Conservation (phyloP, 176 grass and related monocot genomes). For the Aegilops sharonensis region DNA sequence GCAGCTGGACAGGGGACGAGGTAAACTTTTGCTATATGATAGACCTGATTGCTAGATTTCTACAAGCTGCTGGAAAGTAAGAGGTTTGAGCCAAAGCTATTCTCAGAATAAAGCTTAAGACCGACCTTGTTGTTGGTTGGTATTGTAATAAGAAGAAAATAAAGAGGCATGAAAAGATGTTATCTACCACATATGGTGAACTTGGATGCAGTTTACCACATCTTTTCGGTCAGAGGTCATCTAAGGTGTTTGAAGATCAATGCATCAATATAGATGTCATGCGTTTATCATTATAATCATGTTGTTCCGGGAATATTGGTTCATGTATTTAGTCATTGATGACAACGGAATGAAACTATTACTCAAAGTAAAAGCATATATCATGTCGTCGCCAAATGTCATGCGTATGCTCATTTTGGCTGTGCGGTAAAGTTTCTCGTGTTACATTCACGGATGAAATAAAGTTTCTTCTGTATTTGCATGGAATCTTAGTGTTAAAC, state of each 20-base stretch:
- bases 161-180: not conserved
- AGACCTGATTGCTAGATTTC: not conserved
- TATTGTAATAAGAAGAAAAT: slow-evolving; percentile 16
- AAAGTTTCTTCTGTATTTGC: not conserved
- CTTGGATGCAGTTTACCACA: not conserved
- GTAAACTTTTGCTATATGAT: not conserved
- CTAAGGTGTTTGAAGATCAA: not conserved
- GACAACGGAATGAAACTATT: not conserved
- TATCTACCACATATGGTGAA: not conserved
- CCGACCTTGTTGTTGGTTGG: not conserved
- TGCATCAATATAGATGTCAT: not conserved
- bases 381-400: not conserved
- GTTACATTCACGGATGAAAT: not conserved
- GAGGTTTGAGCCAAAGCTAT: not conserved
- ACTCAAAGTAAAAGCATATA: not conserved
- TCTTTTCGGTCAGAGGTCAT: not conserved
- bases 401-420: not conserved
- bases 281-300: not conserved
- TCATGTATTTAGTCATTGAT: not conserved
- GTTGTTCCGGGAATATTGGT: not conserved
- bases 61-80: not conserved
- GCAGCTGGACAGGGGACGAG: not conserved
- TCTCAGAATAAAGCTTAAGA: slow-evolving; percentile 15
- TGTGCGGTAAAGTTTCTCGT: not conserved
- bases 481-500: not conserved